Base-by-base conservation (phyloP, 148 eudicot species). In the Silene conica region DNA sequence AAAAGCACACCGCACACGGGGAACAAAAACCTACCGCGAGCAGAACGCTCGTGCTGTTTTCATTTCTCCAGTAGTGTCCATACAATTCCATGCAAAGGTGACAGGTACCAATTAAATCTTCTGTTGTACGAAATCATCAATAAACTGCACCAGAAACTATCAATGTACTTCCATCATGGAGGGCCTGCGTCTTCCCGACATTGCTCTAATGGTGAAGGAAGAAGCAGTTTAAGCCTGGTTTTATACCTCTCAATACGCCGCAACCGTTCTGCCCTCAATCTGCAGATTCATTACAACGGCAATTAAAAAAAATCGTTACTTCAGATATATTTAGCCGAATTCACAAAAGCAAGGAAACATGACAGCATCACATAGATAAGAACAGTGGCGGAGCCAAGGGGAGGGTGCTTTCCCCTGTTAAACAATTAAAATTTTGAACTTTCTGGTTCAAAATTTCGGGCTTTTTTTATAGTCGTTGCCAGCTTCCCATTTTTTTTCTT, bases 191-290 rank as follows among this genome's bases (percentile, higher is more conserved):
- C 97, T 63, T 79, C 88, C 85, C 80, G 80, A 73, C 83, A 78
- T 67, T 80, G 92, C 73, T 89, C 97, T 18, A 70, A 80, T 56
- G 83, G 75, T 38, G 91, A 89, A 2, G 93, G 97, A 67, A 92
- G 87, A 69, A 92, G 97, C 69, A 90, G 89, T 72, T 87, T 87
- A 56, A 92, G 92, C 82, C 96, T 88, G 58, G 87, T 79, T 76
- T 83, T 92, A 88, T 90, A 90, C 80, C 97, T 82, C 12, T 85
- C 85, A 54, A 92, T 92, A 63, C 97, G 81, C 48, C 78, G 85
- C 45, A 80, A 79, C 73, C 97, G 81, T 74, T 90, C 90, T 79
- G 88, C 96, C 71, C 92, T 87, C 75, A 92, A 82, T 73, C 97
- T 92, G 80, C 79, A 82, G 23, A 62, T 26, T 34, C 63, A 50